Evolutionary conservation across 495 filamentous ascomycete genomes (phyloP), one percentile per base, ranked within the genome.

Genomic region (Parachaetomium inaequale): DNA sequence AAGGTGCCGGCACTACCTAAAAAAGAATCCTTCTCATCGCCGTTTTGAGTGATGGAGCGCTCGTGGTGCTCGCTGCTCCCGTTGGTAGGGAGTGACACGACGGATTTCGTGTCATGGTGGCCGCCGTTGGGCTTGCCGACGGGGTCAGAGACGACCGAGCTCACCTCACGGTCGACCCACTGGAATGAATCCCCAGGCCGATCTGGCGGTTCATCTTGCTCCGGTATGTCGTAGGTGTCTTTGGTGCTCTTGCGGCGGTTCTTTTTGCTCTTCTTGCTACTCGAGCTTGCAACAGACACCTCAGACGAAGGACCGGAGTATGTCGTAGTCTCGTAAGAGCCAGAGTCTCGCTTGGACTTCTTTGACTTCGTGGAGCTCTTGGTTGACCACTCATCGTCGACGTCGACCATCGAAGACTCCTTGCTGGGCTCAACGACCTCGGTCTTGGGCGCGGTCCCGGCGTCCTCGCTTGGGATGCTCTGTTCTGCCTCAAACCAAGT

Each of bases 1-100:
- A 76, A 74, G 77, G 77, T 82, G 76, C 72, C 82, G 82, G 81
- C 79, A 76, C 79, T 82, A 84, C 65, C 82, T 84, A 84, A 84
- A 84, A 84, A 84, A 84, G 80, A 81, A 75, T 76, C 65, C 69
- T 76, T 71, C 56, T 75, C 70, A 53, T 70, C 64, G 58, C 68
- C 71, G 57, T 65, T 71, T 54, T 72, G 57, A 26, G 66, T 52
- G 63, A 31, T 56, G 56, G 68, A 55, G 6, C 40, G 58, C 4
- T 55, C 40, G 2, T 68, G 63, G 43, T 70, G 66, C 26, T 70
- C 63, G 53, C 40, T 64, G 56, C 63, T 62, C n/a, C 69, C 68
- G 42, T 77, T 74, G 19, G 74, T 68, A 32, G 55, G 78, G 74
- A 38, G 70, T 59, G 78, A 81, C 17, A 70, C 68, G 19, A 72